Percentiles rank a stretch among this genome's conserved stretches.
These are phyloP conservation scores for Lipomyces chichibuensis DNA, from an alignment of 805 yeast species.

Conservation along the genomic window DNA sequence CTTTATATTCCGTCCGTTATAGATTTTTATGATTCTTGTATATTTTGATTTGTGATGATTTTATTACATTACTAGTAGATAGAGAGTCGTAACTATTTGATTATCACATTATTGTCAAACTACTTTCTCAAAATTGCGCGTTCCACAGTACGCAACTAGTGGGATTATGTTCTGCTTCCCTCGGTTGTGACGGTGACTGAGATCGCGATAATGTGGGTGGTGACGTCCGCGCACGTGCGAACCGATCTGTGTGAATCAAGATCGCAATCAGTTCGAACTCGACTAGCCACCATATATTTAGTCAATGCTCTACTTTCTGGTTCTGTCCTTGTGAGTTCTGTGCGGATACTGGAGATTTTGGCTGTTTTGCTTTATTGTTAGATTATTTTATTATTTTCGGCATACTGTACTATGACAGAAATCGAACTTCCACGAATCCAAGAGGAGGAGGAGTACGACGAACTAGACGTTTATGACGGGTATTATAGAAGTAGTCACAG, in stretches of 20 bases:
- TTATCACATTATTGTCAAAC: neutral
- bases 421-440: neutral
- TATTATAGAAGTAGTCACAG: neutral
- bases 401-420: neutral
- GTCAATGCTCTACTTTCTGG: neutral
- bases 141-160: neutral
- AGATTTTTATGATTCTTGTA: neutral
- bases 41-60: neutral
- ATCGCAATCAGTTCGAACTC: neutral
- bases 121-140: neutral
- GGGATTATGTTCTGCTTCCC: neutral
- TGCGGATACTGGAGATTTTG: neutral
- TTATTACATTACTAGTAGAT: neutral
- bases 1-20: neutral
- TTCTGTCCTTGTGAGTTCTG: neutral
- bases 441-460: slow-evolving; percentile 1
- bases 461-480: neutral
- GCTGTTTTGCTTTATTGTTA: neutral
- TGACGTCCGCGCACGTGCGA: neutral
- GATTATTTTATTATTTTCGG: neutral
- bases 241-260: neutral
- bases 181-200: neutral
- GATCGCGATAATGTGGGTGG: neutral
- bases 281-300: neutral
- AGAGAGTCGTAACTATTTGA: neutral